Base-by-base conservation (phyloP, 2,329 filamentous ascomycete genomes). In the Magnaporthales sp. region DNA sequence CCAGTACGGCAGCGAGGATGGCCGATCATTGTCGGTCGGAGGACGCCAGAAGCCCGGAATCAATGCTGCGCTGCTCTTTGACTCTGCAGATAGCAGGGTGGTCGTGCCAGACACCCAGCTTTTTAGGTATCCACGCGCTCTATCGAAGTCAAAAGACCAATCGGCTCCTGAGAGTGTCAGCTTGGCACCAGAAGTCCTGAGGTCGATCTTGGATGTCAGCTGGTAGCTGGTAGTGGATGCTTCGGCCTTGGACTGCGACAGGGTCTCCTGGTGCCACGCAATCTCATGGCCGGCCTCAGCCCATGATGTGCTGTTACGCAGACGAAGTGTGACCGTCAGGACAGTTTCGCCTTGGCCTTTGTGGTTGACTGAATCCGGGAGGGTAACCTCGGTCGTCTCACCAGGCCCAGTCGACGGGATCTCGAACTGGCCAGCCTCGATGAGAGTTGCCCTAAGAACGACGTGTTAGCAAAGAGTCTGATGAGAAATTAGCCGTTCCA, bases 1-100 rank as follows among this genome's bases (percentile, higher is more conserved):
- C 87, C 88, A 90, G 70, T 89, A 85, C 5, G 80, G 81, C 3
- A 83, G 79, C 11, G 85, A 83, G 19, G 75, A 72, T 0, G 83
- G 80, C 0, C 78, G 77, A 71, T 91, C 88, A 70, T 91, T 91
- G 74, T 91, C 86, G 0, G 87, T 90, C 15, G 83, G 81, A 0
- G 88, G 84, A 4, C 88, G 85, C 82, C 86, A 90, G 75, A 90
- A 85, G 6, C 80, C 78, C 1, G 84, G 80, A 9, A 74, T 71
- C 19, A 81, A 73, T 26, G 78, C 80, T 3, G 75, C 74, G 8
- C 74, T 70, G 3, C 75, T 76, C 46, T 68, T 72, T 0, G 80
- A 75, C 63, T 78, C 74, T 0, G 71, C 64, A 8, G 71, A 75
- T 11, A 83, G 73, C 0, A 84, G 68, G 0, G 74, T 63, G 38